These are phyloP conservation scores for Holtermanniella nyarrowii DNA, from an alignment of 768 basidiomycete genomes.

Conservation along the genomic window DNA sequence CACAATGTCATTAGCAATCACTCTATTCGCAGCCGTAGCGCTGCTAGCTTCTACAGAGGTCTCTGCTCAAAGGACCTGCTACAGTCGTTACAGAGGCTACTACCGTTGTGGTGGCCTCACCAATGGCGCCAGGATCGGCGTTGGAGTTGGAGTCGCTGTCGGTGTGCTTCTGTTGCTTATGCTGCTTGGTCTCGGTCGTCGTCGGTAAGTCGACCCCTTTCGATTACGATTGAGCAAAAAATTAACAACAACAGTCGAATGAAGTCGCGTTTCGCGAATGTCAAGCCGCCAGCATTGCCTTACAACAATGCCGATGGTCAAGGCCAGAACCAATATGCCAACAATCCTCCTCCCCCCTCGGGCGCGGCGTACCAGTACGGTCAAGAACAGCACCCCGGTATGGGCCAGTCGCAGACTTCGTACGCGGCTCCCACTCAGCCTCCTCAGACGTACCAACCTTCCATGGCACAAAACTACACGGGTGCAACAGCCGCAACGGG, in stretches of 20 bases:
- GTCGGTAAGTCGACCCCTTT: conserved; percentile 25
- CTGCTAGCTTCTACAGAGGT: not conserved
- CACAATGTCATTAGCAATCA: too few relatives aligned
- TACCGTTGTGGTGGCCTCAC: conserved; percentile 22
- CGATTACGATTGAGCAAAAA: not conserved
- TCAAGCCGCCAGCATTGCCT: conserved; percentile 27
- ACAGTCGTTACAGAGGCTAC: conserved; percentile 1
- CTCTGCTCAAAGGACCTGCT: not conserved
- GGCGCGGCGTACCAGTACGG: not conserved
- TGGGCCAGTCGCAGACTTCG: not conserved
- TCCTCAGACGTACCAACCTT: conserved; percentile 31
- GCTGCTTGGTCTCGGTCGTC: conserved; percentile 18
- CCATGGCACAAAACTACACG: conserved; percentile 25
- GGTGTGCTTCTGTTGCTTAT: conserved; percentile 19
- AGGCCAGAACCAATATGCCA: conserved; percentile 15
- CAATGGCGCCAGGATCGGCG: conserved; percentile 33
- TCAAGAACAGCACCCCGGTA: not conserved
- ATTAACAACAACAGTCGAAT: conserved; percentile 17
- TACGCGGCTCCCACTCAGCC: conserved; percentile 6
- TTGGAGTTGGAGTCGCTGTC: conserved; percentile 34
- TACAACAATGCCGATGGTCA: conserved; percentile 11
- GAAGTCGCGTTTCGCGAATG: conserved; percentile 19
- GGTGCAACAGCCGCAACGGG: not conserved
- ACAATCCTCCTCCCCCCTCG: conserved; percentile 15
- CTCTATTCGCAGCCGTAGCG: too few relatives aligned